Evolutionary conservation across 2,329 filamentous ascomycete genomes (phyloP).

Genomic region (Microascus cirrosus): DNA sequence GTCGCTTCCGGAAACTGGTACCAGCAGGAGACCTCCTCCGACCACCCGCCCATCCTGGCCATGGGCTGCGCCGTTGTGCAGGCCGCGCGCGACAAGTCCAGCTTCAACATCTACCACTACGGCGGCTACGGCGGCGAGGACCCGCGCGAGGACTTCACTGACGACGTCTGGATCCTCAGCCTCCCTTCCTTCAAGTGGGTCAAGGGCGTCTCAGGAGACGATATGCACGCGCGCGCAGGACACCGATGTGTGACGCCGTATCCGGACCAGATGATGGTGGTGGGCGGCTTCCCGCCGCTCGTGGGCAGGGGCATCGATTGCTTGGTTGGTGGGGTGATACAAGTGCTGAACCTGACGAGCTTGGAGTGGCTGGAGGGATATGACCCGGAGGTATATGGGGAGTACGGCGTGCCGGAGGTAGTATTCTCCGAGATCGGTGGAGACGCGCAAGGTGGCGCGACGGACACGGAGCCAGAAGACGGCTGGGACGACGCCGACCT

Average conservation of each 20-base stretch:
- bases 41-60: constrained; percentile 46
- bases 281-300: constrained; percentile 51
- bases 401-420: constrained; percentile 59
- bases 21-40: constrained; percentile 47
- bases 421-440: constrained; percentile 61
- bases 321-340: constrained; percentile 38
- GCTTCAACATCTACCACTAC: constrained; percentile 77
- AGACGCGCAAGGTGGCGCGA: constrained; percentile 54
- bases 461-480: constrained; percentile 49
- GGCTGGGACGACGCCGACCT: constrained; percentile 42
- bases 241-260: constrained; percentile 68
- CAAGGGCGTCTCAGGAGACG: constrained; percentile 31
- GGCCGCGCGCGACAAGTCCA: constrained; percentile 58
- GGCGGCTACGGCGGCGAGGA: constrained; percentile 57
- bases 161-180: constrained; percentile 73
- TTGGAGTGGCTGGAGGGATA: constrained; percentile 61
- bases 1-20: constrained; percentile 58
- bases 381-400: constrained; percentile 46
- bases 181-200: constrained; percentile 76
- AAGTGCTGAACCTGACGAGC: constrained; percentile 63
- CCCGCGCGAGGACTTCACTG: constrained; percentile 25
- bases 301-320: constrained; percentile 22
- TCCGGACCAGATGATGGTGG: constrained; percentile 68
- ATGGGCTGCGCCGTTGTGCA: constrained; percentile 65
- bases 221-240: constrained; percentile 50